Evolutionary conservation across 2,329 filamentous ascomycete genomes (phyloP), one percentile per base, ranked within the genome.

Genomic region (Westerdykella ornata): DNA sequence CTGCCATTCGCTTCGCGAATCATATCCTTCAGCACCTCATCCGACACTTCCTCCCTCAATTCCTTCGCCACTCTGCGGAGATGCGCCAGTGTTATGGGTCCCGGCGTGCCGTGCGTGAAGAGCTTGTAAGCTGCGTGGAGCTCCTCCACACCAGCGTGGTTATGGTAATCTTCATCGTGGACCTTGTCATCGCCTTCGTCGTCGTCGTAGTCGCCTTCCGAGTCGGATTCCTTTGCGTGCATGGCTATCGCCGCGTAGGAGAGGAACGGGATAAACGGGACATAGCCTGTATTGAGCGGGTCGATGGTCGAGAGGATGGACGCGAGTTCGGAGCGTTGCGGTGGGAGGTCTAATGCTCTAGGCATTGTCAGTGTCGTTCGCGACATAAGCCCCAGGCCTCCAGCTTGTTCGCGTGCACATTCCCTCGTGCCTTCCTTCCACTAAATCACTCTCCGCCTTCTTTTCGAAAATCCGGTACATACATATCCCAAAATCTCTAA

Each of bases 1-100:
- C 86, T 88, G 2, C 85, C 86, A 65, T 94, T 96, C 37, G 90
- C 92, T 72, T 97, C 90, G 37, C 88, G 71, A 43, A 98, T 84
- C 92, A 98, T 98, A 70, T 96, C 88, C 69, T 79, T 80, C 59
- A 98, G 70, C 59, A 94, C 68, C 37, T 87, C 82, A 56, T 97
- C 92, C 44, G 80, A 78, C 17, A 94, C 82, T 38, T 82, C 87
- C 68, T 95, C 88, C 67, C 88, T 86, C 55, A 98, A 69, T 54
- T 87, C 78, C 52, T 78, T 80, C 32, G 89, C 88, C 40, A 96
- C 82, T 56, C 84, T 75, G 59, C 80, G 78, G 60, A 98, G 68
- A 67, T 94, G 84, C 13, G 76, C 76, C 19, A 97, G 58, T 2
- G 85, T 92, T 51, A 98, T 94, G n/a, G 78, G 78, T 2, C 76